Evolutionary conservation across 108 stramenopile species (phyloP), one percentile per base, ranked within the genome.

Genomic region (Epithemia pelagica): DNA sequence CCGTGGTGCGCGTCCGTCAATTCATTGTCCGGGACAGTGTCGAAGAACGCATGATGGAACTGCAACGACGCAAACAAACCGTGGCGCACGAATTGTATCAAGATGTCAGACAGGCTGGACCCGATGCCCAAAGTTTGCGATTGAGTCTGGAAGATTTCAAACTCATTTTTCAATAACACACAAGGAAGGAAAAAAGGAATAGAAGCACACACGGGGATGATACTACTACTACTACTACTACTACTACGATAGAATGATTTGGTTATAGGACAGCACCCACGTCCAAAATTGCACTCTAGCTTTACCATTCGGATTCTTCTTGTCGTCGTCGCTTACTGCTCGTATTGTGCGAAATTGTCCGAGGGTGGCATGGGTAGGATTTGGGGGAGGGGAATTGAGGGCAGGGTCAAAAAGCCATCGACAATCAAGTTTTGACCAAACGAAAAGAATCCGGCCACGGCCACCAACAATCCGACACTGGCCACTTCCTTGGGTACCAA

Each of bases 371-470:
- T 46, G 15, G 37, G 37, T 15, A 46, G 56, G 5, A 58, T 26
- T n/a, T 58, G 25, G 21, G 56, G 56, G 21, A 58, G 26, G 7
- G 82, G 82, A 18, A 83, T 53, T 18, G 67, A 64, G 27, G 83
- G 83, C 8, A 83, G 57, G 5, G 76, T 74, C 15, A 86, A 76
- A 76, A 89, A 94, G 52, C 88, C 93, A 71, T 89, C 93, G 8
- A 88, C 88, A 10, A 94, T 73, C 55, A 94, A 68, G 54, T 94
- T 94, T 66, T 94, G 90, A 57, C 65, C 72, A 64, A 94, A 90
- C 64, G 81, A 82, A 58, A 89, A 86, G 70, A 94, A 95, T 0
- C 93, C 93, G 27, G 89, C 89, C 51, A 95, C 33, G 2, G 88
- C 82, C 52, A 95, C 83, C 33, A 95, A 67, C 51, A 91, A 63